Evolutionary conservation across 139 green algal species (phyloP), one percentile per base, ranked within the genome.

Genomic region (Monoraphidium neglectum): DNA sequence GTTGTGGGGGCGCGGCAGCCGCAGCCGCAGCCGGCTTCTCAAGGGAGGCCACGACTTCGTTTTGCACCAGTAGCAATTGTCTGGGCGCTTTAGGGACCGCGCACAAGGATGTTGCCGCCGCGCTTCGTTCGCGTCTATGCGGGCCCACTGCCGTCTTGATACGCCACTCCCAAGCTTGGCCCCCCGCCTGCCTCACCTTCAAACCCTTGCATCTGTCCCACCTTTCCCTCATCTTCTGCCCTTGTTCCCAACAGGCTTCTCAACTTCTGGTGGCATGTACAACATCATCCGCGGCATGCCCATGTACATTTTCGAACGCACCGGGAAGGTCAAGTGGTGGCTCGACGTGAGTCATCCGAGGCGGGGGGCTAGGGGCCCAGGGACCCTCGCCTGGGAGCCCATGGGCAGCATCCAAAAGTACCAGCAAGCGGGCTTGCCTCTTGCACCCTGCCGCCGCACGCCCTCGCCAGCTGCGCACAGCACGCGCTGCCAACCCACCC

Each of bases 231-330:
- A n/a, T n/a, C n/a, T n/a, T n/a, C n/a, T n/a, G n/a, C n/a, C n/a
- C n/a, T n/a, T n/a, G n/a, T n/a, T 47, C n/a, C n/a, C n/a, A n/a
- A n/a, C n/a, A n/a, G 75, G 80, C 70, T 88, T 88, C 66, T 46
- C 79, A 37, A 86, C 83, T 3, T 77, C 57, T 26, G 87, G 87
- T 1, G 93, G 92, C 74, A 95, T 97, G 91, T 93, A 92, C 90
- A 97, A 97, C 86, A 97, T 97, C 84, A 97, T 97, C 75, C 84
- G 93, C 28, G 90, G 90, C 70, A 84, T 97, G 72, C 93, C 93
- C 0, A 56, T 97, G 53, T 82, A 90, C 38, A 77, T 78, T n/a
- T 64, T 64, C 43, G 64, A 64, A 16, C 40, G 63, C 3, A 64
- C 84, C 35, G 83, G 83, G 12, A 79, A 73, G 33, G 16, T 73